A percentile compares a stretch with the other conserved stretches of the same genome.
These are phyloP conservation scores for Citrus glauca DNA, from an alignment of 345 rosid genomes.

Conservation along the genomic window DNA sequence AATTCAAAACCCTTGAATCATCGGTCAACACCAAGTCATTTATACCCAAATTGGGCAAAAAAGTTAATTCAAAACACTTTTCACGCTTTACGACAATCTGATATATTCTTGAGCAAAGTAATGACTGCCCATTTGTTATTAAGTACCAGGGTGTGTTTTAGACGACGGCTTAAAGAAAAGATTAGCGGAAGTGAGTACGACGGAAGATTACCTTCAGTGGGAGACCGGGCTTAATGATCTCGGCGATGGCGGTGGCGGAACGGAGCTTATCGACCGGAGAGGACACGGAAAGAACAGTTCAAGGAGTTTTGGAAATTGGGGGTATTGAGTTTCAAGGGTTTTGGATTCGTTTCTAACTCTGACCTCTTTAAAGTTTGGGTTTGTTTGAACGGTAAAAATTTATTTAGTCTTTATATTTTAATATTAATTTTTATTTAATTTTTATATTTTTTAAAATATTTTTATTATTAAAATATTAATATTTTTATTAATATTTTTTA, in stretches of 20 bases:
- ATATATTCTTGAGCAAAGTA: too few species aligned
- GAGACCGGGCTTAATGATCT: neutral
- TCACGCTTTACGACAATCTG: neutral
- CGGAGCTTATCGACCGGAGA: neutral
- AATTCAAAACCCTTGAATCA: neutral
- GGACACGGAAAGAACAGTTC: neutral
- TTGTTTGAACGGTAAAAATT: too few species aligned
- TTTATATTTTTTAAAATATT: too few species aligned
- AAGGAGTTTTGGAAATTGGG: neutral
- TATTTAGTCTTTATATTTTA: too few species aligned
- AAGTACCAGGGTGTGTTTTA: neutral
- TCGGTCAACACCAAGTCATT: neutral
- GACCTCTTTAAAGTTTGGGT: neutral
- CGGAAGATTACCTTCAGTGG: neutral
- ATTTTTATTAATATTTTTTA: accelerated
- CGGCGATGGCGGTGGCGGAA: neutral
- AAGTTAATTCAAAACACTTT: neutral
- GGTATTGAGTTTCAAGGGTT: neutral
- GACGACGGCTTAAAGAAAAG: neutral
- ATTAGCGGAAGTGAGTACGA: neutral
- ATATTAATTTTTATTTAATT: accelerated
- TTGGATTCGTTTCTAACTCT: neutral
- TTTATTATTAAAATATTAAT: accelerated
- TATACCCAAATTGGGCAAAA: neutral
- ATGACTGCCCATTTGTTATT: neutral